Conservation (phyloP, 169 alveolate genomes). For the Cystoisospora suis region DNA sequence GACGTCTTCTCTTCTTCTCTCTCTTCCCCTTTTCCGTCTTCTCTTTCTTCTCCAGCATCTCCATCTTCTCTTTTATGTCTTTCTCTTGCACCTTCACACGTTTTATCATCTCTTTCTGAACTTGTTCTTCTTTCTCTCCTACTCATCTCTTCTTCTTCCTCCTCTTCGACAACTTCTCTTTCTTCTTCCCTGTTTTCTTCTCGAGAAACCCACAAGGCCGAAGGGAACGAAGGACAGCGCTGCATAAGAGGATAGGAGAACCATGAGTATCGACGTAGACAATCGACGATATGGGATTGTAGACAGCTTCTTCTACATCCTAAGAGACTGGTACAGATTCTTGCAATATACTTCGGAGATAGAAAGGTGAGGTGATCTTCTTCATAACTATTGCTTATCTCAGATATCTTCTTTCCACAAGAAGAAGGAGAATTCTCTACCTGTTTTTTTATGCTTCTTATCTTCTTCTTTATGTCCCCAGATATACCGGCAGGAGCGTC, state of each 20-base stretch:
- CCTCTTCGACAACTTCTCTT: neutral
- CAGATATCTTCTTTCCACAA: neutral
- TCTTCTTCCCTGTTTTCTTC: neutral
- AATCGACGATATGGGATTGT: neutral
- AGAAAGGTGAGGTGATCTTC: neutral
- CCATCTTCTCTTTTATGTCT: neutral
- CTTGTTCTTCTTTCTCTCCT: neutral
- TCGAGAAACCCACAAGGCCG: neutral
- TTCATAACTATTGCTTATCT: neutral
- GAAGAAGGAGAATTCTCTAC: neutral
- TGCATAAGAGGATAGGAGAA: neutral
- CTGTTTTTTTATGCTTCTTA: no score
- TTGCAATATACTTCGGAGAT: neutral
- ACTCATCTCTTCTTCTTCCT: neutral
- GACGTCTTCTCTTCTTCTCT: neutral
- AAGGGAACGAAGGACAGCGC: neutral
- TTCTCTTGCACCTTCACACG: neutral
- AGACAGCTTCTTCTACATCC: neutral
- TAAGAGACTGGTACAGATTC: neutral
- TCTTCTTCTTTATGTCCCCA: neutral
- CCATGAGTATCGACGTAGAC: constrained; percentile 18
- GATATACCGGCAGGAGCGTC: neutral
- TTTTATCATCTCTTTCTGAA: neutral
- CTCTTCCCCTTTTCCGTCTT: neutral
- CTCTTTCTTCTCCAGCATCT: neutral